A percentile compares a stretch with the other conserved stretches of the same genome.
Conservation (phyloP, 2,329 filamentous ascomycete species). For the Westerdykella aurantiaca region DNA sequence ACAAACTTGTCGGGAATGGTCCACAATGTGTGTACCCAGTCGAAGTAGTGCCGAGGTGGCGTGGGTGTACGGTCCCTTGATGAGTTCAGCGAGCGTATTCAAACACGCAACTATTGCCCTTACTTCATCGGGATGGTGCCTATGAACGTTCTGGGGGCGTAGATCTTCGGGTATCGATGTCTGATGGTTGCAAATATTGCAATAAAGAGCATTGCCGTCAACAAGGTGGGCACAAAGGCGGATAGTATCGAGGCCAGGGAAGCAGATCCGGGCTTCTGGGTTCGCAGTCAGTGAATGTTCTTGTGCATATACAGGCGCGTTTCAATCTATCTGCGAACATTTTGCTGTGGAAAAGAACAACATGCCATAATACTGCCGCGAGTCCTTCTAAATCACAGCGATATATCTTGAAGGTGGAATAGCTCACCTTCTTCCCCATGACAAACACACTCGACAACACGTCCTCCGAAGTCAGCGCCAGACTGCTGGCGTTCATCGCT, state of each 20-base stretch:
- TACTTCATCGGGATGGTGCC: slow-evolving; percentile 38
- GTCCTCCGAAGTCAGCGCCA: not conserved
- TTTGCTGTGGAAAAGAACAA: no score
- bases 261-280: slow-evolving; percentile 25
- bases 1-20: slow-evolving; percentile 66
- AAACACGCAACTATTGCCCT: not conserved
- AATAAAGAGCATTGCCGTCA: slow-evolving; percentile 27
- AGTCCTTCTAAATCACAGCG: not conserved
- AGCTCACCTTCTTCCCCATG: not conserved
- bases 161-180: slow-evolving; percentile 40
- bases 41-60: slow-evolving; percentile 25
- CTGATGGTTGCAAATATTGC: slow-evolving; percentile 39
- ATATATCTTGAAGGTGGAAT: not conserved
- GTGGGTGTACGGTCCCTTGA: slow-evolving; percentile 39
- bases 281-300: not conserved
- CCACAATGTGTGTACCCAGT: slow-evolving; percentile 46
- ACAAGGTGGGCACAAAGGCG: slow-evolving; percentile 31
- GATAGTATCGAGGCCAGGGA: slow-evolving; percentile 30
- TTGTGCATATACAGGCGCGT: not conserved
- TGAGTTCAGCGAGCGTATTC: not conserved
- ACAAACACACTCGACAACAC: not conserved
- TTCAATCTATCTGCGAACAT: not conserved
- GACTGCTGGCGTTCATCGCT: no score
- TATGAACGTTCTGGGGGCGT: slow-evolving; percentile 42
- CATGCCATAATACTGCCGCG: no score